Evolutionary conservation across 2,329 filamentous ascomycete species (phyloP).

Genomic region (Epichloe baconii): DNA sequence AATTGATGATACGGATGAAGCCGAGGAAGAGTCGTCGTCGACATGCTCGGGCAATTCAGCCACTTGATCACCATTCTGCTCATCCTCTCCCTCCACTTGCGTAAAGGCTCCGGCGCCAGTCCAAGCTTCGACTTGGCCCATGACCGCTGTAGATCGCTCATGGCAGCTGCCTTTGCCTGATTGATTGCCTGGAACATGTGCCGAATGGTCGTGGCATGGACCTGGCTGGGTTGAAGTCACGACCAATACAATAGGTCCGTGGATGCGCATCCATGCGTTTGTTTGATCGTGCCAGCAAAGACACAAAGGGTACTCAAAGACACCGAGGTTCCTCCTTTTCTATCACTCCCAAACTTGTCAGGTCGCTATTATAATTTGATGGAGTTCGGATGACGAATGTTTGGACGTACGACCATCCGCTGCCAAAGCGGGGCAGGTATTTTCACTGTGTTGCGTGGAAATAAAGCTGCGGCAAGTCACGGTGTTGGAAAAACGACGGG

Average conservation of each 20-base stretch:
- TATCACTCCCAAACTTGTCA: neutral
- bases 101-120: slow-evolving; percentile 36
- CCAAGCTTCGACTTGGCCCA: slow-evolving; percentile 67
- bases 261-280: slow-evolving; percentile 1
- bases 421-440: too few species aligned
- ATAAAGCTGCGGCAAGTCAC: too few species aligned
- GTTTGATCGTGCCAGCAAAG: neutral
- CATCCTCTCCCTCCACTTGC: slow-evolving; percentile 39
- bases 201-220: neutral
- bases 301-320: neutral
- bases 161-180: slow-evolving; percentile 23
- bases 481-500: too few species aligned
- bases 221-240: neutral
- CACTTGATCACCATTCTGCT: slow-evolving; percentile 23
- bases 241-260: neutral
- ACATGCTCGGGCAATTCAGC: slow-evolving; percentile 31
- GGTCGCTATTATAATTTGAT: neutral
- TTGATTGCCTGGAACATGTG: neutral
- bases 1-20: slow-evolving; percentile 79
- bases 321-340: neutral
- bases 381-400: too few species aligned
- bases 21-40: slow-evolving; percentile 56
- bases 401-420: too few species aligned
- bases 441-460: too few species aligned
- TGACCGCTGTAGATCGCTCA: slow-evolving; percentile 71